Base-by-base conservation (phyloP, 257 asterid genomes). In the Knoxia roxburghii region DNA sequence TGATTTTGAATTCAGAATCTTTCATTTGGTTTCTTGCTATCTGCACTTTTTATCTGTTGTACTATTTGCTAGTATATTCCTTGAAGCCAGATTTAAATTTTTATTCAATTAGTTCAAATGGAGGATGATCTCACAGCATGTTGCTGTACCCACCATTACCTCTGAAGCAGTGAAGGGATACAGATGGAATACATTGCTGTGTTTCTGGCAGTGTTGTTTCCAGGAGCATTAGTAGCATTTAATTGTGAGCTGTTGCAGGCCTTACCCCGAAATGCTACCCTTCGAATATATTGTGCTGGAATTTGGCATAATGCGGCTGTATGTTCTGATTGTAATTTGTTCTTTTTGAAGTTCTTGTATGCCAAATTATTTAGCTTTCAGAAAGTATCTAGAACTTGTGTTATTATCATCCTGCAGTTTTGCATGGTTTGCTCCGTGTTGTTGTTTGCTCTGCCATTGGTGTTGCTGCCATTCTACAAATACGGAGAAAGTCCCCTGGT, bases 231-330 rank as follows among this genome's bases (percentile, higher is more conserved):
- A 72, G 96, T 89, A 73, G 97, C 97, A 71, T 85, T 92, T 66
- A 85, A 92, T 79, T 71, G 84, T 27, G 86, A 86, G 79, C 71
- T 79, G 5, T 69, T 92, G 80, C 83, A 80, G 80, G 68, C 89
- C 75, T 68, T 84, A 65, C 81, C 96, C 40, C 68, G 78, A 39
- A 62, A 66, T 61, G 83, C 97, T 80, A 70, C 91, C 65, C 96
- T 92, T 29, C 98, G 96, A 35, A 82, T 89, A 78, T 87, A 92
- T 73, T 89, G 91, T 79, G 98, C 98, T 72, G 98, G 98, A 53
- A 78, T 89, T 83, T 89, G 96, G 97, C 98, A 92, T 81, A 92
- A 89, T 76, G 98, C 96, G 7, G 86, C 77, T 53, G 98, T 86
- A 80, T 64, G 95, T 77, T 60, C 62, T 51, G 40, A 33, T 40